Percentiles rank a stretch among this genome's conserved stretches.
phyloP scores from a whole-genome alignment of 176 grass and related monocot genomes.

The Puya raimondii region DNA sequence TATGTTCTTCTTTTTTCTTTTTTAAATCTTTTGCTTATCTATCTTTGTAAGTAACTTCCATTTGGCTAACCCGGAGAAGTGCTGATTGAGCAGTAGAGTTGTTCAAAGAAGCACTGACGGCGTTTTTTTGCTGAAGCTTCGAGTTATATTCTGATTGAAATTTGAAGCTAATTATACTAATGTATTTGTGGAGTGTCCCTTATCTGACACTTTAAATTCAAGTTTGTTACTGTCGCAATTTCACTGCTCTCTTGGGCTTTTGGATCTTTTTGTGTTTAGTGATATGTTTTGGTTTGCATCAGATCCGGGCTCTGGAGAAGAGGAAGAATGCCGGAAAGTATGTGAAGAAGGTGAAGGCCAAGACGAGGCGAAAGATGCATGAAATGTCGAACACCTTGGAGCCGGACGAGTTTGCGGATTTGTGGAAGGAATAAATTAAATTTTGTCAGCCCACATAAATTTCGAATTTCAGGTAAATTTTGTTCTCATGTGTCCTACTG shows the following conservation, averaged over 20 bases:
- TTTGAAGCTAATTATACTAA: too few species aligned
- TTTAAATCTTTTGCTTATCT: too few species aligned
- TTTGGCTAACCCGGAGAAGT: too few species aligned
- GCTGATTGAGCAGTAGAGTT: too few species aligned
- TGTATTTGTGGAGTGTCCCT: too few species aligned
- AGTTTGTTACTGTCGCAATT: background rate
- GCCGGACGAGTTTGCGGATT: conserved; percentile 69
- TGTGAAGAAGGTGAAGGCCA: conserved; percentile 80
- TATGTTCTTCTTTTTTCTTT: too few species aligned
- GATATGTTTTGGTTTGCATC: conserved; percentile 16
- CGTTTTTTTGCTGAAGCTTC: too few species aligned
- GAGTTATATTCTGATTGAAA: too few species aligned
- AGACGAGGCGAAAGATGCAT: conserved; percentile 72
- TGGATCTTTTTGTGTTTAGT: background rate
- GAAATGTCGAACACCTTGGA: conserved; percentile 61
- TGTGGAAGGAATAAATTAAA: conserved; percentile 65
- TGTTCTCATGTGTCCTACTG: too few species aligned
- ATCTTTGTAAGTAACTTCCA: too few species aligned
- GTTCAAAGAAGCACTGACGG: too few species aligned
- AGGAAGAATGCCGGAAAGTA: conserved; percentile 80
- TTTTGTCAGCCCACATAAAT: background rate
- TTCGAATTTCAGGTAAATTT: too few species aligned
- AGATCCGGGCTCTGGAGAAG: conserved; percentile 80
- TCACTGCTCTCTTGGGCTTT: background rate
- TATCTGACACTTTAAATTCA: background rate